Evolutionary conservation across 306 rosid species (phyloP).

Genomic region (Rosa chinensis): DNA sequence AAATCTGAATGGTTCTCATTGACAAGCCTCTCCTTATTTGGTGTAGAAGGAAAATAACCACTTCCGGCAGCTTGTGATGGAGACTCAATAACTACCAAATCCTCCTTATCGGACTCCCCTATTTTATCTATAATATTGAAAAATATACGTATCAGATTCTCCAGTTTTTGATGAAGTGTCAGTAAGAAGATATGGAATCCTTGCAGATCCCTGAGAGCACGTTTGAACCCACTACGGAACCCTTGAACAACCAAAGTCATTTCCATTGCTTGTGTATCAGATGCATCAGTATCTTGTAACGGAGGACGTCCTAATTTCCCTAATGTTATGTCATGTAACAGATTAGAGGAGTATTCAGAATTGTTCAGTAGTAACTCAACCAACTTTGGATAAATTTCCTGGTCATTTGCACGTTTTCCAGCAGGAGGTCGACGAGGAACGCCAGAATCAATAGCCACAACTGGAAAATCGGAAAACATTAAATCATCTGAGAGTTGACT

Average conservation of each 20-base stretch:
- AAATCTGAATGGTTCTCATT: conserved; percentile 63
- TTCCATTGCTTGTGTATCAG: conserved; percentile 43
- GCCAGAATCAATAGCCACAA: conserved; percentile 90
- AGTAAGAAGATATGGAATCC: conserved; percentile 88
- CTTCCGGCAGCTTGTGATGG: conserved; percentile 45
- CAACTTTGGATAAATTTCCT: conserved; percentile 80
- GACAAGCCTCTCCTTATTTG: conserved; percentile 53
- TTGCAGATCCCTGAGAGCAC: conserved; percentile 83
- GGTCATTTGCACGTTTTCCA: conserved; percentile 94
- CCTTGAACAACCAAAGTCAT: conserved; percentile 48
- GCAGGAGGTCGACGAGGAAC: conserved; percentile 98
- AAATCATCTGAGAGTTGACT: conserved; percentile 49
- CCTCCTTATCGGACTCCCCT: conserved; percentile 85
- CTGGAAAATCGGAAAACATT: conserved; percentile 46
- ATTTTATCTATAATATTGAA: conserved; percentile 69
- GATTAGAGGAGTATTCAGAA: conserved; percentile 74
- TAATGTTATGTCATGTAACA: conserved; percentile 71
- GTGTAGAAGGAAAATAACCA: conserved; percentile 43
- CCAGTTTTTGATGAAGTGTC: conserved; percentile 89
- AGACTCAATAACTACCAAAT: conserved; percentile 54
- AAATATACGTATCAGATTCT: conserved; percentile 65
- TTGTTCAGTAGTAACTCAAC: conserved; percentile 82
- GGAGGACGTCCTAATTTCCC: conserved; percentile 75
- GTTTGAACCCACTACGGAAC: conserved; percentile 79
- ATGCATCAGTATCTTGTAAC: conserved; percentile 36